Conservation (phyloP, 2,329 filamentous ascomycete species). For the Alternaria ventricosa region DNA sequence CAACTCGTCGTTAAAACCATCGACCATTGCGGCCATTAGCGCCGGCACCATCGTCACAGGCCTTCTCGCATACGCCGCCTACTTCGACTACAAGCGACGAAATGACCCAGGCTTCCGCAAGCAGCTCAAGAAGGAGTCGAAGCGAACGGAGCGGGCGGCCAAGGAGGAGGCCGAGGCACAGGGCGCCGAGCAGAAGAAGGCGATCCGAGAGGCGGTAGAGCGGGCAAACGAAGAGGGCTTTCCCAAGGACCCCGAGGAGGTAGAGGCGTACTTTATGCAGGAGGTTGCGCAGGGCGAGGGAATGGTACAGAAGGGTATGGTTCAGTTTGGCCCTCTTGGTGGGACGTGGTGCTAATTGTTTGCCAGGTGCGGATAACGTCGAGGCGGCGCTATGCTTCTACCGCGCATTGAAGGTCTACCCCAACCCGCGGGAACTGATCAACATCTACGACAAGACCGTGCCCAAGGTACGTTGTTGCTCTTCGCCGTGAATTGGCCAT, state of each 20-base stretch:
- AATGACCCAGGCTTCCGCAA: constrained; percentile 69
- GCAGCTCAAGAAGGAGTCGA: constrained; percentile 74
- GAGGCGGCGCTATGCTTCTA: constrained; percentile 96
- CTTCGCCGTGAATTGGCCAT: background rate
- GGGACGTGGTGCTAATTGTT: constrained; percentile 20
- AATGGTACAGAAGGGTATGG: constrained; percentile 78
- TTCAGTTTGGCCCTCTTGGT: background rate
- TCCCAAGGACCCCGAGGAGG: constrained; percentile 87
- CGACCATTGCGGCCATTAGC: constrained; percentile 63
- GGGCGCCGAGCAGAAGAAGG: constrained; percentile 70
- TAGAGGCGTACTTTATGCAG: constrained; percentile 95
- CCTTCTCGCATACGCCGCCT: constrained; percentile 68
- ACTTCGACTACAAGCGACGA: constrained; percentile 71
- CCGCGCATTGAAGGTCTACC: constrained; percentile 98
- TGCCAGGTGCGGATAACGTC: constrained; percentile 68
- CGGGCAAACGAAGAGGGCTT: constrained; percentile 90
- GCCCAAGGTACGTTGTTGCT: constrained; percentile 71
- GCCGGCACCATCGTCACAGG: constrained; percentile 65
- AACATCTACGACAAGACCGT: constrained; percentile 98
- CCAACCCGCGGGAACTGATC: constrained; percentile 89
- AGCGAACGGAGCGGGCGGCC: constrained; percentile 71
- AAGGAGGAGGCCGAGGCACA: constrained; percentile 75
- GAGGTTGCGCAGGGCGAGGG: constrained; percentile 89
- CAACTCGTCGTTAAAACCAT: constrained; percentile 40
- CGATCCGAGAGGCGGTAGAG: constrained; percentile 77